These are phyloP conservation scores for Waltiozyma solani DNA, from an alignment of 1,139 yeast genomes.

Conservation along the genomic window DNA sequence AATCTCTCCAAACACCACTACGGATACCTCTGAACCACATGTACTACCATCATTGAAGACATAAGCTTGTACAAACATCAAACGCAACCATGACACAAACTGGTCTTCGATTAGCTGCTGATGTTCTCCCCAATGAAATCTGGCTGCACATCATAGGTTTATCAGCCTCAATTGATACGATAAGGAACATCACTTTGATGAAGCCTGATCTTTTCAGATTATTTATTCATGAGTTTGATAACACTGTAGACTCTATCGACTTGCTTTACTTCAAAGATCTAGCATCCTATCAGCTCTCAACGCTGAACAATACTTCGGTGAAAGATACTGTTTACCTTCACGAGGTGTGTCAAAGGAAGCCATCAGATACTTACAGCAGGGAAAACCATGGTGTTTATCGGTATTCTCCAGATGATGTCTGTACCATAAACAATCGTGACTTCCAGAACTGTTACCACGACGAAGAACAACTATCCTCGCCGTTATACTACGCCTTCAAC, in stretches of 20 bases:
- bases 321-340: neutral
- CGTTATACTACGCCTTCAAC: neutral
- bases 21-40: no score
- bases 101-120: neutral
- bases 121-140: neutral
- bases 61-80: no score
- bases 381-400: neutral
- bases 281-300: neutral
- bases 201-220: neutral
- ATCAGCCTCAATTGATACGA: neutral
- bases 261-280: neutral
- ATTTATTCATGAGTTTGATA: neutral
- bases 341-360: neutral
- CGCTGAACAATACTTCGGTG: neutral
- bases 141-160: neutral
- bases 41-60: no score
- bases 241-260: neutral
- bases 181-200: neutral
- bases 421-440: neutral
- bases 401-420: neutral
- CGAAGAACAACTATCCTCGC: neutral
- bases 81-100: neutral
- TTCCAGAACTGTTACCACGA: neutral
- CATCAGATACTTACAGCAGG: neutral
- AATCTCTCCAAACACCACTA: no score